These are phyloP conservation scores for Dendrobium catenatum DNA, from an alignment of 106 monocot species.

Conservation along the genomic window DNA sequence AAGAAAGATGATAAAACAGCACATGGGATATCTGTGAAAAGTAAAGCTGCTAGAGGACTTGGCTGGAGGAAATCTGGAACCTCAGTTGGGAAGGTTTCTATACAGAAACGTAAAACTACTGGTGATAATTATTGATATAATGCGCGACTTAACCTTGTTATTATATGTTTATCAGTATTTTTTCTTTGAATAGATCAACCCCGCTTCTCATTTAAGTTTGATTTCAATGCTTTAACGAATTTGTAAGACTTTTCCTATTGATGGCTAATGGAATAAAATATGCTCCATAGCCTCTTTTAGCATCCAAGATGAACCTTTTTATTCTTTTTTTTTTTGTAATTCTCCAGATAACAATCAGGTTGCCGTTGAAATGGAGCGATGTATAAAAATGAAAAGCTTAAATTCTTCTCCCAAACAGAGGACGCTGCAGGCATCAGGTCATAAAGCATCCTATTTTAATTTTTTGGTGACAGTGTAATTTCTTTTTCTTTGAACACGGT, in stretches of 20 bases:
- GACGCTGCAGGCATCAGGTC: background rate
- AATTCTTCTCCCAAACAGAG: background rate
- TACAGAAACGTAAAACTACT: conserved; percentile 13
- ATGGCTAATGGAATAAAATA: background rate
- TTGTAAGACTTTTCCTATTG: background rate
- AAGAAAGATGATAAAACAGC: conserved; percentile 3
- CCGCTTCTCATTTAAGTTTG: background rate
- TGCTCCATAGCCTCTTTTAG: background rate
- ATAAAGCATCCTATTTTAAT: background rate
- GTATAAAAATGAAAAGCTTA: background rate
- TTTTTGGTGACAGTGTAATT: background rate
- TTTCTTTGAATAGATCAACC: background rate
- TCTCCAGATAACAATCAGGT: background rate
- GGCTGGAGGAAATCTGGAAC: conserved; percentile 17
- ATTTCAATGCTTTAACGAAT: background rate
- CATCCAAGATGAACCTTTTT: background rate
- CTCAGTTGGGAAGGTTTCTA: conserved; percentile 16
- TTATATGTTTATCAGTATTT: background rate
- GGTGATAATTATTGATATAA: conserved; percentile 17
- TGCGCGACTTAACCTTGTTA: background rate
- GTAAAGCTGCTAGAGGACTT: conserved; percentile 13
- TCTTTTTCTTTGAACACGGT: background rate
- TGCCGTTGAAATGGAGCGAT: background rate
- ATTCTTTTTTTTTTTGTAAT: background rate
- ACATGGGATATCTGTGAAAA: conserved; percentile 1